Evolutionary conservation across 345 rosid species (phyloP).

Genomic region (Hibiscus mutabilis): DNA sequence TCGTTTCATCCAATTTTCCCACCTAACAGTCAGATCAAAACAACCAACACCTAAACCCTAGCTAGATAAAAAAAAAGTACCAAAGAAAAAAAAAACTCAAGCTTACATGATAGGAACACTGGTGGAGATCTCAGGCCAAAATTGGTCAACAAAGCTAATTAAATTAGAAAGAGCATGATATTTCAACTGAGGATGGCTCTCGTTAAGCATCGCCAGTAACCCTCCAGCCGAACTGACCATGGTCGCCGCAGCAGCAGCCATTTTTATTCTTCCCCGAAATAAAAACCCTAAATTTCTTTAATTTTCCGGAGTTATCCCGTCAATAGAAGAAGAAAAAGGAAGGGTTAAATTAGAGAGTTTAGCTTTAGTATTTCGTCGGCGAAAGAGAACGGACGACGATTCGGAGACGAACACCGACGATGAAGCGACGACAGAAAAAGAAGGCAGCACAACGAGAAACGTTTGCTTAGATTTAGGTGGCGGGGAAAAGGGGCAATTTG

Average conservation of each 20-base stretch:
- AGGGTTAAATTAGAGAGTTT: background rate
- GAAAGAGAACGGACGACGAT: background rate
- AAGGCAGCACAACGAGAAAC: background rate
- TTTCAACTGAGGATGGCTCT: slow-evolving; percentile 73
- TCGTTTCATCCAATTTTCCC: background rate
- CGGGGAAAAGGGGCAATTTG: background rate
- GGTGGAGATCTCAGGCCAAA: slow-evolving; percentile 99
- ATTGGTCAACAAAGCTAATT: slow-evolving; percentile 75
- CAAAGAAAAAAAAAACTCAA: background rate
- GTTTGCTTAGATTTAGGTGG: background rate
- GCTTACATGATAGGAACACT: slow-evolving; percentile 91
- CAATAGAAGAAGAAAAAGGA: background rate
- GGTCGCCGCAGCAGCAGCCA: slow-evolving; percentile 43
- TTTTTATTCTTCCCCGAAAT: background rate
- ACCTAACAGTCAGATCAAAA: slow-evolving; percentile 12
- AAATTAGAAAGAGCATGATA: slow-evolving; percentile 85
- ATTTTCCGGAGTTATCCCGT: background rate
- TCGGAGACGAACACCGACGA: background rate
- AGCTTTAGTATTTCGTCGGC: background rate
- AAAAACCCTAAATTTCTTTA: background rate
- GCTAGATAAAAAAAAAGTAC: background rate
- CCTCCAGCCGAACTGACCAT: slow-evolving; percentile 95
- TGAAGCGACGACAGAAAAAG: background rate
- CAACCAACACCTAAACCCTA: slow-evolving; percentile 12
- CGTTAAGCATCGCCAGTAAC: slow-evolving; percentile 91